Percentiles rank a stretch among this genome's conserved stretches.
Evolutionary conservation across 1,284 basidiomycete genomes (phyloP).

Genomic region (Apiotrichum akiyoshidainum): DNA sequence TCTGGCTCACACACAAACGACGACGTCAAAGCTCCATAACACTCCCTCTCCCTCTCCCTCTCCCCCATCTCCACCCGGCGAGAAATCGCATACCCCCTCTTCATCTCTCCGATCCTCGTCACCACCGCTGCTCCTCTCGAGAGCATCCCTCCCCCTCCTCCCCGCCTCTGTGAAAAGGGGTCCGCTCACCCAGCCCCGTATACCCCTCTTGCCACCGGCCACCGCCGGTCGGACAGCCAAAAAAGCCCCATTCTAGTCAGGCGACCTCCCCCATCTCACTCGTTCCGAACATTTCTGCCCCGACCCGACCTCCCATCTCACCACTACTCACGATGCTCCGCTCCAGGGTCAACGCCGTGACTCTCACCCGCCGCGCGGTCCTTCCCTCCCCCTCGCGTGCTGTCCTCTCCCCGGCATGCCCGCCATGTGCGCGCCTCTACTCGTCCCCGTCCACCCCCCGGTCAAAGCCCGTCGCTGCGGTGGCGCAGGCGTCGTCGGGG

Average conservation of each 20-base stretch:
- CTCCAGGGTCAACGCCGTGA: conserved; percentile 13
- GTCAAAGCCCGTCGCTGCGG: conserved; percentile 6
- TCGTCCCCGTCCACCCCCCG: conserved; percentile 11
- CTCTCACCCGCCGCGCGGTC: conserved; percentile 3
- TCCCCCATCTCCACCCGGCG: no score
- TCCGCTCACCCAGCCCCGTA: not conserved
- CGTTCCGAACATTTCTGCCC: not conserved
- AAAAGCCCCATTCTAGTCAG: not conserved
- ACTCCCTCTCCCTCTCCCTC: no score
- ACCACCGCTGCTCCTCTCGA: not conserved
- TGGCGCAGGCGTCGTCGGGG: conserved; percentile 1
- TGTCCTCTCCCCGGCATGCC: not conserved
- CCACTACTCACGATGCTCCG: conserved; percentile 16
- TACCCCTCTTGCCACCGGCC: not conserved
- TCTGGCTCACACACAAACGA: no score
- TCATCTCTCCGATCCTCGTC: not conserved
- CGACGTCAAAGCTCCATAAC: no score
- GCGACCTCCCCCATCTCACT: not conserved
- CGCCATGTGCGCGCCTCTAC: conserved; percentile 6
- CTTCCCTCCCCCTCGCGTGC: not conserved
- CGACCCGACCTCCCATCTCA: not conserved
- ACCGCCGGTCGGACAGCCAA: not conserved
- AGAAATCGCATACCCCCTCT: not conserved
- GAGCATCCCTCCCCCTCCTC: not conserved
- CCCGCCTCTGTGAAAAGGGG: not conserved